Percentiles rank a stretch among this genome's conserved stretches.
phyloP scores from a whole-genome alignment of 78 protist genomes.

The Acrasis kona region DNA sequence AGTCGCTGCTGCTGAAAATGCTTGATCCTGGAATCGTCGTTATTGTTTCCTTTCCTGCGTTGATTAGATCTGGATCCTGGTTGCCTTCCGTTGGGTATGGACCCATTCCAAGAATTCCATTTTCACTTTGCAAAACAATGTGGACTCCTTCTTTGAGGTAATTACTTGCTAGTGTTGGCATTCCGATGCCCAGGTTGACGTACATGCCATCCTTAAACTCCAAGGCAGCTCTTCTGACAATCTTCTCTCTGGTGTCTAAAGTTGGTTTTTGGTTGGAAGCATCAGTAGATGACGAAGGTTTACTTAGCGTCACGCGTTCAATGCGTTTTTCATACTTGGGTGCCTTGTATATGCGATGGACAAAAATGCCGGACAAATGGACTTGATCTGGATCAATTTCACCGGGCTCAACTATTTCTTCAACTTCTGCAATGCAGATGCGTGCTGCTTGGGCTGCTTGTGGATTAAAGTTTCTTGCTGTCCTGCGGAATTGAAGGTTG shows the following conservation, averaged over 20 bases:
- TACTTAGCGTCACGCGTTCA: conserved; percentile 44
- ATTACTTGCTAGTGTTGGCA: conserved; percentile 90
- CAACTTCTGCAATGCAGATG: conserved; percentile 83
- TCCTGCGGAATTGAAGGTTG: conserved; percentile 67
- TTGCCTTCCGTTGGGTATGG: conserved; percentile 74
- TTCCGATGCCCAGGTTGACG: conserved; percentile 91
- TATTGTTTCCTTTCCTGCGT: conserved; percentile 89
- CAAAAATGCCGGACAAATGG: conserved; percentile 83
- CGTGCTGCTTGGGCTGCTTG: conserved; percentile 71
- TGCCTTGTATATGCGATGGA: conserved; percentile 59
- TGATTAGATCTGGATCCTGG: conserved; percentile 86
- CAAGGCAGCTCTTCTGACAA: conserved; percentile 82
- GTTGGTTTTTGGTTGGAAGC: conserved; percentile 18
- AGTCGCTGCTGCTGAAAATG: conserved; percentile 64
- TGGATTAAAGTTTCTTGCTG: conserved; percentile 86
- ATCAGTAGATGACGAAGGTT: neutral
- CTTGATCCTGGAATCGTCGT: conserved; percentile 77
- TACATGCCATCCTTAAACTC: conserved; percentile 86
- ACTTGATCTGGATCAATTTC: conserved; percentile 65
- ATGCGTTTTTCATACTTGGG: conserved; percentile 60
- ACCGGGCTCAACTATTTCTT: conserved; percentile 81
- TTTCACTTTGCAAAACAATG: conserved; percentile 79
- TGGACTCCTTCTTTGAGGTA: conserved; percentile 38
- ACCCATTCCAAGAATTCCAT: conserved; percentile 88
- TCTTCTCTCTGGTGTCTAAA: conserved; percentile 49